Conservation (phyloP, 208 protist species). For the Trichomonas vaginalis region DNA sequence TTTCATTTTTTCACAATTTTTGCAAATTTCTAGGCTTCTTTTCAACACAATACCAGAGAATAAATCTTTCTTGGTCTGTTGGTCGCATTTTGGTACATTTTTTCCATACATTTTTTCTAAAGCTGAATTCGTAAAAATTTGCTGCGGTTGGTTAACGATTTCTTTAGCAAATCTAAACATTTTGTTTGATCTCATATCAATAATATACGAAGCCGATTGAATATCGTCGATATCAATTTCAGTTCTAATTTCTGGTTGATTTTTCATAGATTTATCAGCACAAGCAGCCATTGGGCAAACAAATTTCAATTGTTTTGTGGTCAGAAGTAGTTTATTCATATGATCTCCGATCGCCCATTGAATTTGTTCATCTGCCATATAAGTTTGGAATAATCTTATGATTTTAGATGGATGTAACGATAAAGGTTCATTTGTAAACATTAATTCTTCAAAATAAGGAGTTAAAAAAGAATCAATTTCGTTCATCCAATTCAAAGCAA, state of each 20-base stretch:
- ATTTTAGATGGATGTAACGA: not conserved
- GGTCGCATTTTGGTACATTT: not conserved
- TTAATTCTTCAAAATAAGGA: not conserved
- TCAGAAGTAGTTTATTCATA: not conserved
- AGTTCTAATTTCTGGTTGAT: no score
- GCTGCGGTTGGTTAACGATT: not conserved
- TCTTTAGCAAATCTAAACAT: not conserved
- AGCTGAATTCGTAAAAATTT: not conserved
- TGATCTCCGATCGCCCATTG: not conserved
- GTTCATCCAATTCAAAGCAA: not conserved
- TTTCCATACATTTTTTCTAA: not conserved
- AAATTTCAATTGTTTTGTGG: not conserved
- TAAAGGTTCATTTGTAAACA: not conserved
- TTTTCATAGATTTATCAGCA: not conserved
- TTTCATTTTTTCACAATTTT: not conserved
- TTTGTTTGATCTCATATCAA: not conserved
- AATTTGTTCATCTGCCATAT: not conserved
- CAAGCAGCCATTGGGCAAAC: not conserved
- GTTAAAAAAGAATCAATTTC: not conserved
- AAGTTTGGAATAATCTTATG: not conserved
- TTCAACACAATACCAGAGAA: not conserved
- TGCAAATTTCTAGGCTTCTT: not conserved
- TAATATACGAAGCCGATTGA: not conserved
- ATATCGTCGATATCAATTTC: not conserved
- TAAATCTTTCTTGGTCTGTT: not conserved